Conservation (phyloP, 257 asterid genomes). For the Nicotiana obtusifolia region DNA sequence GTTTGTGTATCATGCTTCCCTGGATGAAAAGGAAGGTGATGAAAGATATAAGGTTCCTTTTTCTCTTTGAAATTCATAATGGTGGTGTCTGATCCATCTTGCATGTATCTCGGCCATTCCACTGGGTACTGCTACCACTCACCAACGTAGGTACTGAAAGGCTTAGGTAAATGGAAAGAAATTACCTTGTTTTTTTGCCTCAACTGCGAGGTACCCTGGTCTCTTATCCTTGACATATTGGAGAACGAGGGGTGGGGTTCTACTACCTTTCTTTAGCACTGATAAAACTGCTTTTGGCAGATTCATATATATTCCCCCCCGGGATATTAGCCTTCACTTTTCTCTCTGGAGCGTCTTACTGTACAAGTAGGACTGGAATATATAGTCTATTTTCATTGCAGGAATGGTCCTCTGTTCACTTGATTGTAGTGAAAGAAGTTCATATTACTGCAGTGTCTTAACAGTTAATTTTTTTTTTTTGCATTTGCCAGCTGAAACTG, state of each 20-base stretch:
- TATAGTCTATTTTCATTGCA: background rate
- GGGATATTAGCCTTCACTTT: background rate
- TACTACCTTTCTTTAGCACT: background rate
- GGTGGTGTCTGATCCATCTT: background rate
- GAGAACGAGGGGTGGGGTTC: background rate
- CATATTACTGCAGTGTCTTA: conserved; percentile 23
- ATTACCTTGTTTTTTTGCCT: background rate
- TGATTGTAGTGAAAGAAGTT: background rate
- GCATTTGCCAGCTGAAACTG: conserved; percentile 95
- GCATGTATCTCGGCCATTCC: background rate
- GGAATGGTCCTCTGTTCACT: background rate
- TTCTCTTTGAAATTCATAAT: background rate
- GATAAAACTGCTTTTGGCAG: background rate
- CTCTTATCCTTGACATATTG: background rate
- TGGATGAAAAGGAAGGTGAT: background rate
- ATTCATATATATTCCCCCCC: background rate
- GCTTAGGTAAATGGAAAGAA: background rate
- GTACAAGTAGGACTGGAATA: too few species aligned
- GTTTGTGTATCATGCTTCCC: background rate
- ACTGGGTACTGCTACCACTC: background rate
- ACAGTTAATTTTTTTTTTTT: conserved; percentile 38
- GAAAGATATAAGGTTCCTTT: background rate
- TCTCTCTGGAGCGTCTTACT: background rate
- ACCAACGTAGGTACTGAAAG: background rate
- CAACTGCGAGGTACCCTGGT: background rate